phyloP scores from a whole-genome alignment of 2,329 filamentous ascomycete species.

The Rutstroemia sp. region DNA sequence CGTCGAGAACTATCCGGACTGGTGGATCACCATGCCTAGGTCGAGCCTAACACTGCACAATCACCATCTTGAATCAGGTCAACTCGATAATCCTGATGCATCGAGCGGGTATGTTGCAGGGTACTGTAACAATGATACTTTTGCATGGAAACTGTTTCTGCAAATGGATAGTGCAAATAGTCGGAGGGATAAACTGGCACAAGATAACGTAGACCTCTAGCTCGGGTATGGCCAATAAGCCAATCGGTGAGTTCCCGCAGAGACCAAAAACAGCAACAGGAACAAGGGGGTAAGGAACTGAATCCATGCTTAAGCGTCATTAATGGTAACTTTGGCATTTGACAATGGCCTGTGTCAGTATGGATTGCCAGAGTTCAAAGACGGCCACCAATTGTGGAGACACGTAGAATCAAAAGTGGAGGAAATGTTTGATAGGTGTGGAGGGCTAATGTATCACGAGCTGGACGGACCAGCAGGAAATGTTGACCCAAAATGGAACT shows the following conservation, averaged over 20 bases:
- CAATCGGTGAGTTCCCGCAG: constrained; percentile 16
- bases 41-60: constrained; percentile 14
- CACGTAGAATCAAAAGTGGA: constrained; percentile 28
- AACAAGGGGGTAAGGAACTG: constrained; percentile 8
- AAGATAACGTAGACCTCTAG: constrained; percentile 10
- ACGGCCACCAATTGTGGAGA: constrained; percentile 24
- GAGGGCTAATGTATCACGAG: constrained; percentile 26
- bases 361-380: constrained; percentile 19
- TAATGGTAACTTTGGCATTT: constrained; percentile 14
- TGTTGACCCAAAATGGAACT: constrained; percentile 26
- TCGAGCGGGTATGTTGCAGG: constrained; percentile 15
- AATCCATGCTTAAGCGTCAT: constrained; percentile 14
- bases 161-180: constrained; percentile 31
- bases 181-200: constrained; percentile 10
- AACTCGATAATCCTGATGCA: constrained; percentile 12
- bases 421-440: constrained; percentile 23
- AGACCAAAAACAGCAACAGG: constrained; percentile 15
- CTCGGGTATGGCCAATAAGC: constrained; percentile 14
- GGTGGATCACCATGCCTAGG: constrained; percentile 14
- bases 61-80: constrained; percentile 13
- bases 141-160: constrained; percentile 37
- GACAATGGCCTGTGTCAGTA: constrained; percentile 12
- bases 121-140: constrained; percentile 13
- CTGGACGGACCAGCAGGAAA: constrained; percentile 20
- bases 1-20: constrained; percentile 10